phyloP scores from a whole-genome alignment of 192 early-diverging fungal species.

The Paraglomus brasilianum region DNA sequence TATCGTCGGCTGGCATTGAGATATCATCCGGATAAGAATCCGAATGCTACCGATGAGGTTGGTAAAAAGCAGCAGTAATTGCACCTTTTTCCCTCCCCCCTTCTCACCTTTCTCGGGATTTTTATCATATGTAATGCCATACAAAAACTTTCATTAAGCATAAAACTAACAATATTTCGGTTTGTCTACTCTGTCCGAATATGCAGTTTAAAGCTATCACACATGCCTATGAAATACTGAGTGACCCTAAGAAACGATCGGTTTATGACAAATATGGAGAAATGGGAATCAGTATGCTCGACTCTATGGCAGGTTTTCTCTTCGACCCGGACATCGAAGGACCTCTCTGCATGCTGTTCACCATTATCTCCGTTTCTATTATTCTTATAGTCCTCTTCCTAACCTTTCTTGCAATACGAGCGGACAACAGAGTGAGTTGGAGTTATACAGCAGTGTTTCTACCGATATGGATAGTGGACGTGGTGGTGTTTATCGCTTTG shows the following conservation, averaged over 20 bases:
- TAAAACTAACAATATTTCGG: background rate
- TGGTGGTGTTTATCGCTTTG: conserved; percentile 42
- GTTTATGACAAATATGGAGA: conserved; percentile 92
- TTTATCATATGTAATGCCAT: background rate
- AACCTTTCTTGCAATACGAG: conserved; percentile 70
- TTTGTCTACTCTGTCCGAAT: conserved; percentile 16
- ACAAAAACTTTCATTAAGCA: too few species aligned
- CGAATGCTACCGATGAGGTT: conserved; percentile 64
- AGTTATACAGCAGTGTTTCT: conserved; percentile 72
- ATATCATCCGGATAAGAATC: conserved; percentile 56
- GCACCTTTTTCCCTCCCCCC: background rate
- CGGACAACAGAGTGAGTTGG: conserved; percentile 74
- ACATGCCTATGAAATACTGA: conserved; percentile 80
- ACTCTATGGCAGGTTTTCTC: conserved; percentile 62
- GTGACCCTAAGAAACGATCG: conserved; percentile 76
- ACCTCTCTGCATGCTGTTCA: conserved; percentile 59
- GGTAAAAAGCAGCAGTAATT: conserved; percentile 72
- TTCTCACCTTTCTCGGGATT: background rate
- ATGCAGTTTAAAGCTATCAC: conserved; percentile 78
- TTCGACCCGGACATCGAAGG: conserved; percentile 67
- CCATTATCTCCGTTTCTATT: conserved; percentile 49
- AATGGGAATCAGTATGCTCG: conserved; percentile 74
- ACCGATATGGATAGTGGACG: conserved; percentile 79
- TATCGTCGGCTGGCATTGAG: conserved; percentile 53
- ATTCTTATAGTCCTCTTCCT: conserved; percentile 79